These are phyloP conservation scores for Suillus sp. DNA, from an alignment of 768 basidiomycete species.

Conservation along the genomic window DNA sequence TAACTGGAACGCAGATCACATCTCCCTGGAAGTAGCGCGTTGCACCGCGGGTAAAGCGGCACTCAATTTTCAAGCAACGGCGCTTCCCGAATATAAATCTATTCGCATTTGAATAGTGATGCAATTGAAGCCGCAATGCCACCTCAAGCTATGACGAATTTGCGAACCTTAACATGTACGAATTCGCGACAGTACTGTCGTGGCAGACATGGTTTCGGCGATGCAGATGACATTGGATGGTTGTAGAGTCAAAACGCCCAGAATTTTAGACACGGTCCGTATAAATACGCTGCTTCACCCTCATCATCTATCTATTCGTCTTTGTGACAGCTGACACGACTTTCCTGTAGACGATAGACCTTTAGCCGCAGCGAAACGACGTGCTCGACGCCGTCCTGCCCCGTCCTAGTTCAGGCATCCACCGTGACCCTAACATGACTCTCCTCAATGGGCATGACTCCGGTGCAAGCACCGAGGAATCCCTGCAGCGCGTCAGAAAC, in stretches of 20 bases:
- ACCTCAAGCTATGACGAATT: background rate
- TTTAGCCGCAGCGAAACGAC: background rate
- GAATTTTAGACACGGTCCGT: slow-evolving; percentile 2
- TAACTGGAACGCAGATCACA: slow-evolving; percentile 66
- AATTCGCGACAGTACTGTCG: background rate
- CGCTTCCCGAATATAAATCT: background rate
- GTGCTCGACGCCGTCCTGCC: slow-evolving; percentile 11
- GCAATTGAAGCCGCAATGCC: slow-evolving; percentile 1
- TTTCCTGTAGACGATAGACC: background rate
- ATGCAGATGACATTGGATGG: background rate
- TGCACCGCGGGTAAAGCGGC: background rate
- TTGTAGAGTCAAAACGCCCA: background rate
- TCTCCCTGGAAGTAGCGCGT: slow-evolving; percentile 74
- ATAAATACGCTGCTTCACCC: slow-evolving; percentile 27
- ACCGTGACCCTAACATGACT: slow-evolving; percentile 7
- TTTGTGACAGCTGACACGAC: background rate
- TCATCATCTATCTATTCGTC: background rate
- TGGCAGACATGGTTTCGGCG: slow-evolving; percentile 2
- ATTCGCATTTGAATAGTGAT: background rate
- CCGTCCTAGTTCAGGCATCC: background rate
- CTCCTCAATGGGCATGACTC: slow-evolving; percentile 21
- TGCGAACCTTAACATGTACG: background rate
- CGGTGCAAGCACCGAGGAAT: slow-evolving; percentile 44
- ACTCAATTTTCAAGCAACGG: background rate
- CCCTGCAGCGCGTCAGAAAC: slow-evolving; percentile 69